Evolutionary conservation across 352 stramenopile genomes (phyloP), one percentile per base, ranked within the genome.

Genomic region (Globisporangium solare): DNA sequence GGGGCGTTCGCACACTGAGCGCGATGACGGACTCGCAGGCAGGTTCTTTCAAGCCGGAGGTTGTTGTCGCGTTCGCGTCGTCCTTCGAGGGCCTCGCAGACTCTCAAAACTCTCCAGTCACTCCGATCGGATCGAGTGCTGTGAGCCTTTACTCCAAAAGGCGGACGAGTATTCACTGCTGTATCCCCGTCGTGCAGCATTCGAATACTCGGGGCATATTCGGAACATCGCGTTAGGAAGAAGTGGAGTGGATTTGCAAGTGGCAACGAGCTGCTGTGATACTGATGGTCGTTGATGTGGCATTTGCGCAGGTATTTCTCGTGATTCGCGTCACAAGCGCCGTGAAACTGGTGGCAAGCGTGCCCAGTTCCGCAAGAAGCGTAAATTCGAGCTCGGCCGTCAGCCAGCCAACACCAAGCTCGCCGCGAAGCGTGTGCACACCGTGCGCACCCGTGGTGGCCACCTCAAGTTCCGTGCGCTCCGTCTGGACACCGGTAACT

Each of bases 301-400:
- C 24, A 15, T 27, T 6, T 37, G 6, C 31, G 0, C 84, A 98
- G 97, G 97, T 98, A 99, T 99, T 86, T 99, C 96, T 84, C 96
- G 97, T 88, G 97, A 99, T 92, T 98, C 95, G 72, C 92, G 86
- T 66, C 97, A 99, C 89, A 99, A 99, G 90, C 96, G 97, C 78
- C 95, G 97, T 71, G 92, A 98, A 84, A 99, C 97, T 63, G 97
- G 97, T 92, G 97, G 97, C 64, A 98, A 98, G 88, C 96, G 97
- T 60, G 88, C 89, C 58, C 85, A 98, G 76, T 97, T 89, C 83
- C 93, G 93, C 76, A 99, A 99, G 93, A 99, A 99, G 97, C 89
- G 97, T 71, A 94, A 94, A 94, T 99, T 99, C 83, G 96, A 99
- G 83, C 77, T 99, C 61, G 97, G 97, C 57, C 96, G 98, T 75